Evolutionary conservation across 2,329 filamentous ascomycete genomes (phyloP), one percentile per base, ranked within the genome.

Genomic region (Aurifilum marmelostoma): DNA sequence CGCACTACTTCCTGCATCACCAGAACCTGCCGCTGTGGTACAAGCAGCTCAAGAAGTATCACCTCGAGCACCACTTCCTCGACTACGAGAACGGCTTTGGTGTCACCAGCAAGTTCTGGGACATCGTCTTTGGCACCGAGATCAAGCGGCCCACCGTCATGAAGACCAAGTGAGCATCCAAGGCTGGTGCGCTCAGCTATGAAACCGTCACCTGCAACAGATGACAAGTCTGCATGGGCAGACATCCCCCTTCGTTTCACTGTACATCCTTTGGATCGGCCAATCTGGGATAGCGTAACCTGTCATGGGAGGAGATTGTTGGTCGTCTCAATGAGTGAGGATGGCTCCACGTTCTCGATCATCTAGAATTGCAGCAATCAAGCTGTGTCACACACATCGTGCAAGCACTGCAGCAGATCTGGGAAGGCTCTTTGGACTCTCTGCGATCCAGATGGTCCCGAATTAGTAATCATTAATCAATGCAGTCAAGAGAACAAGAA

Each of bases 1-100:
- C 96, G 1, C 96, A 99, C 80, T 99, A 98, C 85, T 99, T 99
- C 86, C 87, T 99, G 52, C 96, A 99, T 80, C 96, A 99, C 83
- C 89, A 92, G 82, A 97, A 93, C 75, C 88, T 99, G 2, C 96
- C 96, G 21, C 82, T 90, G 1, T 97, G 93, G 87, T 98, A 97
- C 83, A 92, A 92, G 81, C 85, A 89, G 73, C 88, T 98, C 75
- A 99, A 99, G 89, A 98, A 97, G 81, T 97, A 97, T 77, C 96
- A 99, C 78, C 89, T 99, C 39, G 89, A 94, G 78, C 96, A 99
- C 79, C 96, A 99, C 82, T 99, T 97, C 80, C 93, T 96, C 71
- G 96, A 99, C 79, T 99, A 97, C 79, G 92, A 99, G 80, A 95
- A 97, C 73, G 96, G 96, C 65, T 99, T 98, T 75, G 96, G 96